Conservation (phyloP, 345 rosid genomes). For the Eucalyptus victrix region DNA sequence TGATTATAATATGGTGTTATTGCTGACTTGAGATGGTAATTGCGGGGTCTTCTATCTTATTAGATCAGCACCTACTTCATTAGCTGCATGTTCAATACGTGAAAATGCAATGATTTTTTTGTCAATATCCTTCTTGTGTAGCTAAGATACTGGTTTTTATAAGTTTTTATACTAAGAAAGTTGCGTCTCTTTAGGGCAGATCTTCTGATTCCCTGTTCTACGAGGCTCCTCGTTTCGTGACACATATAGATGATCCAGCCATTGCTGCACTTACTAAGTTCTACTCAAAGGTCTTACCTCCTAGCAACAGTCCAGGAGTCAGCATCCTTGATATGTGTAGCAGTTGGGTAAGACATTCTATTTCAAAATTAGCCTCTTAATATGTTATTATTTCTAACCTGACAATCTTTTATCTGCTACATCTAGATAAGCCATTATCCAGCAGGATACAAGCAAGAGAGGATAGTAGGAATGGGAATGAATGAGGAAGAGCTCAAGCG, state of each 20-base stretch:
- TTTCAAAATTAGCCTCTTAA: not conserved
- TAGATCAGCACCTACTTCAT: not conserved
- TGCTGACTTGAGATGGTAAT: not conserved
- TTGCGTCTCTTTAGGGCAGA: conserved; percentile 18
- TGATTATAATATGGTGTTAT: not conserved
- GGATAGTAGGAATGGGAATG: conserved; percentile 74
- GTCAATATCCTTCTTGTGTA: not conserved
- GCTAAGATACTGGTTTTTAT: not conserved
- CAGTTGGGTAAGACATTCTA: conserved; percentile 62
- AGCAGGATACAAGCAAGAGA: conserved; percentile 75
- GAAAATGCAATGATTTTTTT: not conserved
- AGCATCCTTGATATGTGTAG: conserved; percentile 91
- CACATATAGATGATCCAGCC: conserved; percentile 89
- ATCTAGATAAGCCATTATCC: conserved; percentile 89
- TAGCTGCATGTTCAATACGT: not conserved
- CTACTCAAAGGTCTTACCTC: conserved; percentile 73
- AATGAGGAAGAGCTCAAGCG: conserved; percentile 78
- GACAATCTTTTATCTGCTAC: not conserved
- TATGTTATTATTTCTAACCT: not conserved
- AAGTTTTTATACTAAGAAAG: not conserved
- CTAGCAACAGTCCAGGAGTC: conserved; percentile 59
- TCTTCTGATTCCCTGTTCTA: conserved; percentile 66
- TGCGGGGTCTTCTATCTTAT: not conserved
- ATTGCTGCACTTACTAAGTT: conserved; percentile 77
- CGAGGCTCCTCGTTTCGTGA: conserved; percentile 79